These are phyloP conservation scores for Daldinia vernicosa DNA, from an alignment of 495 filamentous ascomycete species.

Conservation along the genomic window DNA sequence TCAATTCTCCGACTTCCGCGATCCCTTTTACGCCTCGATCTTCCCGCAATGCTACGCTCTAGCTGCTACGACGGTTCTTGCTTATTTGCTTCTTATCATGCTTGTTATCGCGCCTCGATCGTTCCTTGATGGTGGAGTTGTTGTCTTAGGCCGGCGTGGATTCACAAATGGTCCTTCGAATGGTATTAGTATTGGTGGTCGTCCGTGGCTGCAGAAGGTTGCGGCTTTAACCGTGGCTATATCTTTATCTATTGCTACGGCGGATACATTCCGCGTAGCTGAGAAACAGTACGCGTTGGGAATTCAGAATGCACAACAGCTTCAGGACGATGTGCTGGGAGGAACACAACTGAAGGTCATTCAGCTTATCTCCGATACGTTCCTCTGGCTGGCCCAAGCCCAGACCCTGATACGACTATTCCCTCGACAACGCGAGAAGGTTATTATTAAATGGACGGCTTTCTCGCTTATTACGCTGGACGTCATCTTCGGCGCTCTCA, in stretches of 20 bases:
- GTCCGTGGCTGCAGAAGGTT: conserved; percentile 96
- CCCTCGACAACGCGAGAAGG: conserved; percentile 94
- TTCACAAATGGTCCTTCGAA: conserved; percentile 82
- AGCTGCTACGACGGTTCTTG: conserved; percentile 87
- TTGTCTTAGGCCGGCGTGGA: conserved; percentile 81
- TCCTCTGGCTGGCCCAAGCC: conserved; percentile 96
- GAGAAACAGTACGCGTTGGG: conserved; percentile 78
- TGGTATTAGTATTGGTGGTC: conserved; percentile 84
- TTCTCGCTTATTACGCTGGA: conserved; percentile 93
- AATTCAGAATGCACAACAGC: conserved; percentile 71
- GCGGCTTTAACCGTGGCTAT: conserved; percentile 90
- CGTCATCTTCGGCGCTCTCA: conserved; percentile 85
- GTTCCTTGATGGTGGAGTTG: conserved; percentile 83
- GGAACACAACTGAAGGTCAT: conserved; percentile 87
- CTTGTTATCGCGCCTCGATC: conserved; percentile 91
- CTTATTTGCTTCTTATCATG: conserved; percentile 93
- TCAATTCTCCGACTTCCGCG: conserved; percentile 66
- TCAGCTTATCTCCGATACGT: conserved; percentile 90
- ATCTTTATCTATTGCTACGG: conserved; percentile 90
- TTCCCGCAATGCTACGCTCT: conserved; percentile 92
- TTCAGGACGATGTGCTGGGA: conserved; percentile 79
- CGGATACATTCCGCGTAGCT: conserved; percentile 85
- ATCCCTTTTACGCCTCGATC: conserved; percentile 92
- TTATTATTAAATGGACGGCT: conserved; percentile 98
- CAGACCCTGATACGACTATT: conserved; percentile 96